Conservation (phyloP, 2,329 filamentous ascomycete genomes). For the Sarocladium brachiariae region DNA sequence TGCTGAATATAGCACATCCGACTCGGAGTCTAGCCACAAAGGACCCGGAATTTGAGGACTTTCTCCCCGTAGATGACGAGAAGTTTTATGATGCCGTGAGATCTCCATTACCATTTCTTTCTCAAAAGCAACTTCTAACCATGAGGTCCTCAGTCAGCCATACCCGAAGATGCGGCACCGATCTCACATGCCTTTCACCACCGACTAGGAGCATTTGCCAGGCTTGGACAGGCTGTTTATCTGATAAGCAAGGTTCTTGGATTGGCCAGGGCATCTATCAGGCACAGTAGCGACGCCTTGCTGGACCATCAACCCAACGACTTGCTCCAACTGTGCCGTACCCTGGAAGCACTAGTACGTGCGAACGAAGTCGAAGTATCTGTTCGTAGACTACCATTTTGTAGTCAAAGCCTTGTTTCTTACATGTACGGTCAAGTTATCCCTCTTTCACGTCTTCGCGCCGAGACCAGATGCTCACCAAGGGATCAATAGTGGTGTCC, state of each 20-base stretch:
- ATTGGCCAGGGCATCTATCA: background rate
- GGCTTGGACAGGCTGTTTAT: slow-evolving; percentile 9
- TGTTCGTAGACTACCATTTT: slow-evolving; percentile 7
- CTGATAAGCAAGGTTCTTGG: slow-evolving; percentile 9
- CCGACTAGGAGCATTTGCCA: slow-evolving; percentile 8
- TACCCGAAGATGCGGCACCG: slow-evolving; percentile 1
- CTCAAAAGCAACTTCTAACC: too few relatives aligned
- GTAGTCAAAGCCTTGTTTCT: slow-evolving; percentile 6
- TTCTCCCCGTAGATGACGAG: slow-evolving; percentile 10
- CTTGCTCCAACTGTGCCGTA: slow-evolving; percentile 7
- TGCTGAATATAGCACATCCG: slow-evolving; percentile 2
- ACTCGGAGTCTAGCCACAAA: slow-evolving; percentile 2
- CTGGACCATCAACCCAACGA: background rate
- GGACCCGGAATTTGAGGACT: slow-evolving; percentile 11
- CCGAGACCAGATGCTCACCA: background rate
- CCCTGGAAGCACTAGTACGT: slow-evolving; percentile 5
- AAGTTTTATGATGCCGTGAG: slow-evolving; percentile 9
- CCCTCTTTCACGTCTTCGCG: background rate
- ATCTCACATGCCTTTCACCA: slow-evolving; percentile 8
- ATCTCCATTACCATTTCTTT: background rate
- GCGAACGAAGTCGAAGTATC: slow-evolving; percentile 8
- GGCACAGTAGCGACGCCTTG: background rate
- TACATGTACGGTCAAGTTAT: background rate
- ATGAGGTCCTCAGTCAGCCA: slow-evolving; percentile 4
- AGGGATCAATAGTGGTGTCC: slow-evolving; percentile 3